Evolutionary conservation across 495 filamentous ascomycete species (phyloP), one percentile per base, ranked within the genome.

Genomic region (Polyplosphaeria fusca): DNA sequence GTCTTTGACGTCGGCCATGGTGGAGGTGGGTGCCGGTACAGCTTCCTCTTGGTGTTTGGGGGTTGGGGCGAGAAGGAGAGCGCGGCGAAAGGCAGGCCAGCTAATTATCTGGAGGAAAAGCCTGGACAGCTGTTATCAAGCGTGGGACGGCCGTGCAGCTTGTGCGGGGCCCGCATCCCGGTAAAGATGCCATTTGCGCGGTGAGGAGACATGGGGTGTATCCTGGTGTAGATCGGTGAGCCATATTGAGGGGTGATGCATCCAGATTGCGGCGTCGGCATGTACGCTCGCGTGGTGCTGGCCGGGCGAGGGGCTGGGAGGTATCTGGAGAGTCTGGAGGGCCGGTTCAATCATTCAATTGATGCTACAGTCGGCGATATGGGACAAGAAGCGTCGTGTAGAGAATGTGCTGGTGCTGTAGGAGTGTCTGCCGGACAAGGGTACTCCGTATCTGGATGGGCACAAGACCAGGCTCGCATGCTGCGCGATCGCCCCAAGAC

Each of bases 141-240:
- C 32, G 13, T 12, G 38, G 24, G 22, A 43, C 11, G 50, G 39
- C 16, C 23, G 23, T 44, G 38, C 39, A 38, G 14, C 28, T 22
- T 32, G 49, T 42, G 50, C 50, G 50, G 50, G 50, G 50, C 50
- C 14, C 24, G 19, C 20, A 52, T 41, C 48, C 48, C 23, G 50
- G 38, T 44, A 53, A 27, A 12, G 50, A 26, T 42, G 42, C 50
- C 42, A 40, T 38, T 37, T 52, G 26, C 48, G 32, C 27, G 9
- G 48, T 30, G 48, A 26, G 25, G 39, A 20, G 32, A 52, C 35
- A 37, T 52, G 32, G 28, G 25, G 32, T n/a, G 32, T 2, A 49
- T 19, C 26, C 47, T 38, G 23, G 48, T 19, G 48, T 37, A 4
- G 48, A 52, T 52, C 48, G 2, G 18, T 52, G 24, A 41, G 12